Evolutionary conservation across 1,284 basidiomycete genomes (phyloP).

Genomic region (Cryptococcus amylolentus): DNA sequence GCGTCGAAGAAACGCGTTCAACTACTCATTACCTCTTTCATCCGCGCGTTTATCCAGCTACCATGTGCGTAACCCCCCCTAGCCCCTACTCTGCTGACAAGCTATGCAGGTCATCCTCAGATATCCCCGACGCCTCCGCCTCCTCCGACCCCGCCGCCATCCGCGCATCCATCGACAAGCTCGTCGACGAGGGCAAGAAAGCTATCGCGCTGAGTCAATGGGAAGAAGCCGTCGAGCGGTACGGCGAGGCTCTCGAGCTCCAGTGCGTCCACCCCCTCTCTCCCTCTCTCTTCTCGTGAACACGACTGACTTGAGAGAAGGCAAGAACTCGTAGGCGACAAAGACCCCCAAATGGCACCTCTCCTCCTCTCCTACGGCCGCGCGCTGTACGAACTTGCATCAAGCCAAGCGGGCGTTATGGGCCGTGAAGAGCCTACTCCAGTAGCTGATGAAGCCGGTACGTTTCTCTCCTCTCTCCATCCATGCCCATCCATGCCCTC

Average conservation of each 20-base stretch:
- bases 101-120: background rate
- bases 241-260: conserved; percentile 76
- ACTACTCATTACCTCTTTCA: background rate
- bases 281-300: background rate
- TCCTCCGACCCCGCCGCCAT: conserved; percentile 11
- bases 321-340: conserved; percentile 66
- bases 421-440: conserved; percentile 63
- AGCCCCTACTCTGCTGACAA: background rate
- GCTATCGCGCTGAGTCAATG: conserved; percentile 82
- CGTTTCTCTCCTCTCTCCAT: background rate
- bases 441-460: conserved; percentile 51
- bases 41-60: background rate
- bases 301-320: conserved; percentile 49
- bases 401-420: conserved; percentile 72
- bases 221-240: conserved; percentile 78
- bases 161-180: conserved; percentile 27
- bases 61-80: background rate
- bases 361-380: conserved; percentile 81
- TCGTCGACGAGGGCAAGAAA: conserved; percentile 49
- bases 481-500: background rate
- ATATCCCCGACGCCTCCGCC: background rate
- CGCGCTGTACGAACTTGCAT: conserved; percentile 81
- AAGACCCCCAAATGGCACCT: conserved; percentile 72
- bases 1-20: too few relatives aligned
- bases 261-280: conserved; percentile 56